Base-by-base conservation (phyloP, 108 stramenopile species). In the Cyclotella baltica region DNA sequence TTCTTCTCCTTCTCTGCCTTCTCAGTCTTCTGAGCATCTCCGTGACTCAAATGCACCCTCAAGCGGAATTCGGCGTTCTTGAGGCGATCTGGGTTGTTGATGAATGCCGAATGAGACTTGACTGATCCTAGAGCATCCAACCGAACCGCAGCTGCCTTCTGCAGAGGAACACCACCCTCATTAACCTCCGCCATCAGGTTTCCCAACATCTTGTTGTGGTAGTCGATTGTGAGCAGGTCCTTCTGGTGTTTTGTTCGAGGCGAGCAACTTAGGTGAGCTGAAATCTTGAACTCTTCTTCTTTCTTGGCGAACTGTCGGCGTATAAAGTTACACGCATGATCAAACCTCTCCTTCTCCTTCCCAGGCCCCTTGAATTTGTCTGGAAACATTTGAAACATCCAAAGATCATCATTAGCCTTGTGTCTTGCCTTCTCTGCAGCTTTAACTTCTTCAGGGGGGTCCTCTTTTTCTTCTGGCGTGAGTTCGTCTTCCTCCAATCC, bases 231-330 rank as follows among this genome's bases (percentile, higher is more conserved):
- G 4, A 53, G n/a, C 15, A 53, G 52, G n/a, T 13, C 11, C 13
- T 20, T 8, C n/a, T 53, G 52, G 11, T 53, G 19, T 4, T 53
- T 4, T 19, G 11, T 20, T 19, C n/a, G 9, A 16, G n/a, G 19
- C 20, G 4, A 8, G 4, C 9, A 13, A 53, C n/a, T 19, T 19
- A 53, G 52, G n/a, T 53, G 20, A 4, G 4, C n/a, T 4, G 52
- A 53, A 22, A 53, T 53, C 19, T 20, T 20, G n/a, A 53, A 53
- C n/a, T 53, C 52, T 19, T 53, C n/a, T 19, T 53, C 52, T 53
- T 19, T 53, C 9, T 22, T 4, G n/a, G 52, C n/a, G n/a, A 4
- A 53, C 13, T 4, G 9, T 4, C 52, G n/a, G 4, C 52, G 20
- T 4, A 53, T 8, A 20, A n/a, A 20, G 4, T 20, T 20, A 4